A percentile compares a stretch with the other conserved stretches of the same genome.
Evolutionary conservation across 1,284 basidiomycete species (phyloP).

Genomic region (Cutaneotrichosporon sp.): DNA sequence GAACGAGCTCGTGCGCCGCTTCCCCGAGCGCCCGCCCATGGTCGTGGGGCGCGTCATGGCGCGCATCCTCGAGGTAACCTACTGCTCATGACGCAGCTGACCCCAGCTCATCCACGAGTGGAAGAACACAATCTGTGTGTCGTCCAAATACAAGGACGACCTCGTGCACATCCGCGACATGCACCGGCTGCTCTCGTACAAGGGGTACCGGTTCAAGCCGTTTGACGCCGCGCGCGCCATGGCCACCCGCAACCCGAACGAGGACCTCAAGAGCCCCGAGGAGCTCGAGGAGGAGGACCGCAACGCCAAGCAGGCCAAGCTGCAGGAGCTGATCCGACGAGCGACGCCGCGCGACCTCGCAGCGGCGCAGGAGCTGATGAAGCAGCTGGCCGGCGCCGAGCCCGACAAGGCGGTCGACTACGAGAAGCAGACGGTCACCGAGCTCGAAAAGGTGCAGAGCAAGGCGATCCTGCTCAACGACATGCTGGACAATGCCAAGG

Average conservation of each 20-base stretch:
- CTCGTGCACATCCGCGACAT: slow-evolving; percentile 97
- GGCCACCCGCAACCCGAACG: slow-evolving; percentile 56
- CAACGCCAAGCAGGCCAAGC: slow-evolving; percentile 91
- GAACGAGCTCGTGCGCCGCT: slow-evolving; percentile 95
- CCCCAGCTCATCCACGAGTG: slow-evolving; percentile 72
- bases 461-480: slow-evolving; percentile 94
- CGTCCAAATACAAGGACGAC: slow-evolving; percentile 94
- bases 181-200: slow-evolving; percentile 92
- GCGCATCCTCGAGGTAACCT: slow-evolving; percentile 86
- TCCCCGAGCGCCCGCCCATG: slow-evolving; percentile 94
- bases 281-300: slow-evolving; percentile 96
- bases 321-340: slow-evolving; percentile 95
- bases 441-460: slow-evolving; percentile 91
- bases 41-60: slow-evolving; percentile 94
- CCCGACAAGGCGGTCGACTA: slow-evolving; percentile 94
- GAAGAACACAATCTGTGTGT: slow-evolving; percentile 90
- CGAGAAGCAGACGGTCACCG: slow-evolving; percentile 79
- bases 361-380: slow-evolving; percentile 98
- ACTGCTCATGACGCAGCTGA: not conserved
- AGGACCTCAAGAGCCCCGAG: slow-evolving; percentile 38
- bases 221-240: slow-evolving; percentile 57
- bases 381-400: slow-evolving; percentile 89
- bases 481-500: slow-evolving; percentile 91
- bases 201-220: slow-evolving; percentile 88
- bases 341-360: slow-evolving; percentile 94